phyloP scores from a whole-genome alignment of 2,329 filamentous ascomycete species.

The Parastagonospora nodorum region DNA sequence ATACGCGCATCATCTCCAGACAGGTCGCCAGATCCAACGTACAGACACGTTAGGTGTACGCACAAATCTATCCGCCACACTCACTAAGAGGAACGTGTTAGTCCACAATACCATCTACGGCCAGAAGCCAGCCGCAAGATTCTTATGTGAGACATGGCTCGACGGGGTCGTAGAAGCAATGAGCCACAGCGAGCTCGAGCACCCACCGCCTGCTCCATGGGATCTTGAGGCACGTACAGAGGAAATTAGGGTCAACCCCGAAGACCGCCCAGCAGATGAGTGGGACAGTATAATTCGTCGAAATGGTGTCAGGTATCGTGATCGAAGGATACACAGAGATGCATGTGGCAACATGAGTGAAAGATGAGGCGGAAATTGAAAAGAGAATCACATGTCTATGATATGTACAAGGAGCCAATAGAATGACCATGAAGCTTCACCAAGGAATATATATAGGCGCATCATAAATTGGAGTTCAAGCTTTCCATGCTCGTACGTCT shows the following conservation, averaged over 20 bases:
- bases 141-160: neutral
- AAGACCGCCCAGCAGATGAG: neutral
- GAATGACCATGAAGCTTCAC: neutral
- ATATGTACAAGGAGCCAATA: no score
- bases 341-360: neutral
- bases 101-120: neutral
- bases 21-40: neutral
- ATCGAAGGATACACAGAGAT: neutral
- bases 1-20: neutral
- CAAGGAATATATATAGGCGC: neutral
- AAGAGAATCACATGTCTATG: neutral
- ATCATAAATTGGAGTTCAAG: neutral
- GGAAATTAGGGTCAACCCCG: neutral
- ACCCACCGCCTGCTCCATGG: neutral
- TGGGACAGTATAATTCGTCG: neutral
- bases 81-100: neutral
- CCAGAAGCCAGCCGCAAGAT: neutral
- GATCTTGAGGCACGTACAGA: neutral
- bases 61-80: no score
- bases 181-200: neutral
- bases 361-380: neutral
- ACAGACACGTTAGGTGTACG: no score
- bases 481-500: neutral
- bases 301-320: neutral
- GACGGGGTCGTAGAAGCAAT: neutral